These are phyloP conservation scores for Macrophomina tecta DNA, from an alignment of 2,329 filamentous ascomycete species.

Conservation along the genomic window DNA sequence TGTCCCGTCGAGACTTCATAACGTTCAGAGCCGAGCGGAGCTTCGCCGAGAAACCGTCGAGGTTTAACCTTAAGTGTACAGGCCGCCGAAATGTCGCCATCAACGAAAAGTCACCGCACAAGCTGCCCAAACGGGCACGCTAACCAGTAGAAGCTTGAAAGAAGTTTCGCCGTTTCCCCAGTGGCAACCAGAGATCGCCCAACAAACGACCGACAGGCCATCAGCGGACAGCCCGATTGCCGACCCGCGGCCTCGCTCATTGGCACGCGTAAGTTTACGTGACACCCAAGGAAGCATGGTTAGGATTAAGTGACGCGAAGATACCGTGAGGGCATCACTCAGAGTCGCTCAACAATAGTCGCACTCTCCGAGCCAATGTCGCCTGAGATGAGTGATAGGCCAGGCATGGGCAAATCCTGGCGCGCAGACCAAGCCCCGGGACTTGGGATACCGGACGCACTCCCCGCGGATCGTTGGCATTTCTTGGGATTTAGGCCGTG, in stretches of 20 bases:
- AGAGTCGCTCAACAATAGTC: background rate
- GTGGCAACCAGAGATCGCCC: background rate
- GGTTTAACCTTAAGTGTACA: background rate
- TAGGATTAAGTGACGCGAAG: background rate
- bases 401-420: background rate
- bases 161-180: constrained; percentile 1
- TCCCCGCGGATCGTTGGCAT: background rate
- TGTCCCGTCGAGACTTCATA: background rate
- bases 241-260: no score
- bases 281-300: background rate
- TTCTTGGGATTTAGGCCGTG: background rate
- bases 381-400: background rate
- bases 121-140: background rate
- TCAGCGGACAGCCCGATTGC: background rate
- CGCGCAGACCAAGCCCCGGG: background rate
- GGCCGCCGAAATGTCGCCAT: background rate
- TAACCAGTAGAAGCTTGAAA: background rate
- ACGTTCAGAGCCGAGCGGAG: background rate
- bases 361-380: background rate
- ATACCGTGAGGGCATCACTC: background rate
- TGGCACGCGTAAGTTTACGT: no score
- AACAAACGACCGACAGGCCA: background rate
- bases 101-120: background rate
- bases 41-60: constrained; percentile 7
- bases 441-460: background rate